A percentile compares a stretch with the other conserved stretches of the same genome.
Conservation (phyloP, 768 basidiomycete species). For the Lepiota brunneoincarnata region DNA sequence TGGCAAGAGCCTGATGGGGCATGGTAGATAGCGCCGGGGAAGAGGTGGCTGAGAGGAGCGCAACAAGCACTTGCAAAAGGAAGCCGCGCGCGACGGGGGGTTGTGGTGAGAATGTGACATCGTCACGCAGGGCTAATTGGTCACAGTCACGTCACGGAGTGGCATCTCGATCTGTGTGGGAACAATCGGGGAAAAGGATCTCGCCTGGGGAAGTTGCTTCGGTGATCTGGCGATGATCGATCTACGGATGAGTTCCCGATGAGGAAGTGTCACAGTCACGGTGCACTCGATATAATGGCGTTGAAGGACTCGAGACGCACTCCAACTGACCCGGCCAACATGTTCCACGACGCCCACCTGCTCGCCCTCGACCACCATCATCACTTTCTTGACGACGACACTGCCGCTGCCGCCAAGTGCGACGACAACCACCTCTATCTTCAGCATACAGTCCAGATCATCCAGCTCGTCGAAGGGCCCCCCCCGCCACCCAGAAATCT, state of each 20-base stretch:
- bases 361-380: slow-evolving; percentile 19
- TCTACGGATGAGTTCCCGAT: slow-evolving; percentile 8
- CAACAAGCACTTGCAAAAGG: slow-evolving; percentile 11
- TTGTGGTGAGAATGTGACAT: slow-evolving; percentile 8
- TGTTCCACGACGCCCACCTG: slow-evolving; percentile 21
- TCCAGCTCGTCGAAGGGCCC: slow-evolving; percentile 69
- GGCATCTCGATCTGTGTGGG: slow-evolving; percentile 27
- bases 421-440: slow-evolving; percentile 41
- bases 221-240: slow-evolving; percentile 13
- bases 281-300: slow-evolving; percentile 9
- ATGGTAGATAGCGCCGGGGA: slow-evolving; percentile 12
- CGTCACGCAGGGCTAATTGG: background rate
- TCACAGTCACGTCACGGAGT: slow-evolving; percentile 7
- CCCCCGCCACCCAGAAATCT: slow-evolving; percentile 53
- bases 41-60: slow-evolving; percentile 23
- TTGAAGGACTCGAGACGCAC: slow-evolving; percentile 5
- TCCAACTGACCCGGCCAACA: slow-evolving; percentile 13
- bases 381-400: slow-evolving; percentile 24
- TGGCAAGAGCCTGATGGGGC: slow-evolving; percentile 6
- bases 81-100: slow-evolving; percentile 11
- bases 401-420: slow-evolving; percentile 27
- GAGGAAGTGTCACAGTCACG: slow-evolving; percentile 9
- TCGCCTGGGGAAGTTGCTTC: slow-evolving; percentile 12
- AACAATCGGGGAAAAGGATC: slow-evolving; percentile 11
- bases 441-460: slow-evolving; percentile 57